A percentile compares a stretch with the other conserved stretches of the same genome.
These are phyloP conservation scores for Gymnopus androsaceus DNA, from an alignment of 1,284 basidiomycete genomes.

Conservation along the genomic window DNA sequence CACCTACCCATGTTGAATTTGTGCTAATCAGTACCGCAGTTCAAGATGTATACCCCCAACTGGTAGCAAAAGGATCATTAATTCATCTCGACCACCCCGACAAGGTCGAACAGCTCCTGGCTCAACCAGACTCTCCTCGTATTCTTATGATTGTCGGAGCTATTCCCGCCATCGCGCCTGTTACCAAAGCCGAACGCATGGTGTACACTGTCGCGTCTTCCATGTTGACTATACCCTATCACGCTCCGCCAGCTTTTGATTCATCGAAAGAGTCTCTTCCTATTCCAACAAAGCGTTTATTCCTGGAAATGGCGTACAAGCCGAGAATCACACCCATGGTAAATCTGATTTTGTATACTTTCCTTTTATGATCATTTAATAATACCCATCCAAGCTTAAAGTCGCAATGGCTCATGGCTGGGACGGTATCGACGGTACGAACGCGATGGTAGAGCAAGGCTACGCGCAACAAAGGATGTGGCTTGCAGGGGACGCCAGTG, in stretches of 20 bases:
- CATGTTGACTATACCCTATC: conserved; percentile 18
- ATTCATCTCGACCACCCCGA: conserved; percentile 17
- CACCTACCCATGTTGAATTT: background rate
- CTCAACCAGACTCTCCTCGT: conserved; percentile 6
- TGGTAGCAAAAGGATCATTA: conserved; percentile 13
- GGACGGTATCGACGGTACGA: conserved; percentile 31
- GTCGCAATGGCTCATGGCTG: conserved; percentile 34
- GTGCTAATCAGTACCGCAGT: conserved; percentile 5
- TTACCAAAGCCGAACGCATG: conserved; percentile 19
- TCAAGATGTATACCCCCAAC: conserved; percentile 14
- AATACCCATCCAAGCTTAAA: conserved; percentile 27
- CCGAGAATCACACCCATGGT: conserved; percentile 19
- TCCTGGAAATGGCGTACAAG: conserved; percentile 36
- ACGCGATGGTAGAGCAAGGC: conserved; percentile 31
- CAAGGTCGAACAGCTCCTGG: conserved; percentile 17
- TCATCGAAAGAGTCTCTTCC: conserved; percentile 7
- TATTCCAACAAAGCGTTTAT: conserved; percentile 25
- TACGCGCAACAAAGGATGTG: conserved; percentile 31
- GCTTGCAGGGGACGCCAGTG: conserved; percentile 22
- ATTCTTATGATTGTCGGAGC: conserved; percentile 22
- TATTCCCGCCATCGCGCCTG: conserved; percentile 19
- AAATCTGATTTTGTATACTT: background rate
- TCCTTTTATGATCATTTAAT: too few relatives aligned
- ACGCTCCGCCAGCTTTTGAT: background rate
- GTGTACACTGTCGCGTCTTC: conserved; percentile 21